These are phyloP conservation scores for Umbilicus rupestris DNA, from an alignment of 164 flowering plant species.

Conservation along the genomic window DNA sequence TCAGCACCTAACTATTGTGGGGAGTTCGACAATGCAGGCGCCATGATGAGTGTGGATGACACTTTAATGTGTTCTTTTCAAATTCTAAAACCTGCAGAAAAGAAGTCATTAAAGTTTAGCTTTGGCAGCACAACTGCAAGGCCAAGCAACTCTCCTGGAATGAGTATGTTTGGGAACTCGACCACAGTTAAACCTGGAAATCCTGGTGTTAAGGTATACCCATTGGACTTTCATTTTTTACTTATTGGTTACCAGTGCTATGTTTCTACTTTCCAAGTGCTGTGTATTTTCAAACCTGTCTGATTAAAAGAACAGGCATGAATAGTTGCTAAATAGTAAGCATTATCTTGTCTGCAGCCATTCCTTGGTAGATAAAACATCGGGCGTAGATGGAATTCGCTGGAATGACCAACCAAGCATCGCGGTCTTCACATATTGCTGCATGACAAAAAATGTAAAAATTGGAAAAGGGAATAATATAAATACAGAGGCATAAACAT, in stretches of 20 bases:
- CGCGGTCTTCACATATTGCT: neutral
- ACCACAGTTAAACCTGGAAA: constrained; percentile 42
- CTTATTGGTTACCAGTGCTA: too few relatives aligned
- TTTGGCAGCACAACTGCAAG: constrained; percentile 26
- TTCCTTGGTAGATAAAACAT: neutral
- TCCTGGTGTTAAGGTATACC: constrained; percentile 31
- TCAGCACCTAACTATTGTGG: constrained; percentile 91
- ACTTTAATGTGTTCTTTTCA: constrained; percentile 80
- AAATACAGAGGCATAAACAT: neutral
- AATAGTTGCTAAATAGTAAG: neutral
- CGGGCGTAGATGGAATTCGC: neutral
- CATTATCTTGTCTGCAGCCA: neutral
- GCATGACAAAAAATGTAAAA: neutral
- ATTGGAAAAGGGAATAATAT: neutral
- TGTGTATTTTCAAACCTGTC: neutral
- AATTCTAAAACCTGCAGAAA: constrained; percentile 56
- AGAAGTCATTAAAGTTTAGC: constrained; percentile 23
- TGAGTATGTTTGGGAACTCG: constrained; percentile 20
- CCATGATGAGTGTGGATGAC: constrained; percentile 94
- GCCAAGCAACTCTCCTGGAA: constrained; percentile 21
- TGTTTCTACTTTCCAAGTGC: too few relatives aligned
- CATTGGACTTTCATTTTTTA: too few relatives aligned
- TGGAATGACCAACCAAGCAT: neutral
- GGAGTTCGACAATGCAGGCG: constrained; percentile 84
- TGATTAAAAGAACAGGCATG: neutral